Percentiles rank a stretch among this genome's conserved stretches.
phyloP scores from a whole-genome alignment of 768 basidiomycete genomes.

The Leucocoprinus sp. region DNA sequence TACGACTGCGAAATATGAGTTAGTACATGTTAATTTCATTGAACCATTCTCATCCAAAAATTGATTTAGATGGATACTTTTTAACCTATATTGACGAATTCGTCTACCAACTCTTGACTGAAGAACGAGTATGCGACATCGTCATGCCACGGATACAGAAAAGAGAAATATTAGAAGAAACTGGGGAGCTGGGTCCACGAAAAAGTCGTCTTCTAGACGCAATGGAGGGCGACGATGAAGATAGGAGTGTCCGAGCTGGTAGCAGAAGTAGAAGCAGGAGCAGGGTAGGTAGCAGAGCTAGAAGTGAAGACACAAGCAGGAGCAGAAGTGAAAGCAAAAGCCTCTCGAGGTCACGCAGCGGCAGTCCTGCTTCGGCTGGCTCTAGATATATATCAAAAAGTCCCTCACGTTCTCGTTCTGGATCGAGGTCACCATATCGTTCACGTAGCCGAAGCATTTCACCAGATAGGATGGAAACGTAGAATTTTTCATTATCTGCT shows the following conservation, averaged over 20 bases:
- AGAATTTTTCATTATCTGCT: no score
- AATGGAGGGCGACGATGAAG: conserved; percentile 66
- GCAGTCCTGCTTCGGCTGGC: conserved; percentile 23
- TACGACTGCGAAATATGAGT: conserved; percentile 79
- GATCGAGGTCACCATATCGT: conserved; percentile 30
- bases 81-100: conserved; percentile 91
- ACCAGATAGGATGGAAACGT: conserved; percentile 43
- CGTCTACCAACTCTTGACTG: conserved; percentile 69
- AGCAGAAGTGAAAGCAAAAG: conserved; percentile 27
- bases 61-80: conserved; percentile 66
- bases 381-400: conserved; percentile 61
- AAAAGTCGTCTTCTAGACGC: conserved; percentile 84
- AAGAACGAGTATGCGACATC: conserved; percentile 94
- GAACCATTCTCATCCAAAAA: neutral
- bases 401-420: conserved; percentile 44
- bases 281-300: neutral
- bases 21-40: conserved; percentile 17
- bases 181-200: conserved; percentile 78
- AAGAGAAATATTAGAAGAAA: conserved; percentile 85
- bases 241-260: conserved; percentile 33
- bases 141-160: conserved; percentile 87
- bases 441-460: conserved; percentile 57
- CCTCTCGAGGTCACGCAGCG: conserved; percentile 18
- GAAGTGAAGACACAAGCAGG: conserved; percentile 18
- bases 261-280: conserved; percentile 22